phyloP scores from a whole-genome alignment of 768 basidiomycete species.

The Suillus luteus region DNA sequence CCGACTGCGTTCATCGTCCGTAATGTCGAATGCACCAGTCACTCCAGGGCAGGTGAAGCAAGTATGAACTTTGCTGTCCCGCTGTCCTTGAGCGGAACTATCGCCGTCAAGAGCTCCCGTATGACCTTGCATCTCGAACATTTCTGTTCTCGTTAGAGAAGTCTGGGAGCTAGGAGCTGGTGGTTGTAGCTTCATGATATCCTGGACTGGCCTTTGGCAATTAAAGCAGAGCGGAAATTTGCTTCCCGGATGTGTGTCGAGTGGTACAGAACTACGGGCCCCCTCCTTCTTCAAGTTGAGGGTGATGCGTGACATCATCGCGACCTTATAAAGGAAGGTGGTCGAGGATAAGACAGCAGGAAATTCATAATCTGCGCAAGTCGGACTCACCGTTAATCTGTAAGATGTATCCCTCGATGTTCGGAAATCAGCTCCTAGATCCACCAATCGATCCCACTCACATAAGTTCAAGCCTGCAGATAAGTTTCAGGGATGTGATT shows the following conservation, averaged over 20 bases:
- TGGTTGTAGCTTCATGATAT: not conserved
- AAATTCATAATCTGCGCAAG: not conserved
- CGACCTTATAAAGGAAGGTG: constrained; percentile 37
- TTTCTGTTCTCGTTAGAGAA: not conserved
- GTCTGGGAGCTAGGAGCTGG: not conserved
- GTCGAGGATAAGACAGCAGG: constrained; percentile 1
- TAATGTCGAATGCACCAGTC: not conserved
- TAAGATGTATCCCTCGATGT: not conserved
- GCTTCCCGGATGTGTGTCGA: not conserved
- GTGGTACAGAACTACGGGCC: not conserved
- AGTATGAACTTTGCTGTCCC: not conserved
- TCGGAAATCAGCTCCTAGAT: not conserved
- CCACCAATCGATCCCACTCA: not conserved
- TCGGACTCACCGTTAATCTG: constrained; percentile 4
- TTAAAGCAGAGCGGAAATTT: not conserved
- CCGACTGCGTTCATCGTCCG: not conserved
- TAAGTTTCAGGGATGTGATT: not conserved
- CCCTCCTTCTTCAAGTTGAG: constrained; percentile 53
- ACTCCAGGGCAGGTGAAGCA: not conserved
- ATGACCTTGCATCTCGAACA: not conserved
- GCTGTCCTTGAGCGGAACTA: not conserved
- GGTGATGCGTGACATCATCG: constrained; percentile 72
- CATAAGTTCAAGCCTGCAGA: constrained; percentile 4
- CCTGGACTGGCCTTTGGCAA: not conserved
- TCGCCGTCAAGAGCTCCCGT: not conserved